Conservation (phyloP, 2,329 filamentous ascomycete species). For the Lachnellula subtilissima region DNA sequence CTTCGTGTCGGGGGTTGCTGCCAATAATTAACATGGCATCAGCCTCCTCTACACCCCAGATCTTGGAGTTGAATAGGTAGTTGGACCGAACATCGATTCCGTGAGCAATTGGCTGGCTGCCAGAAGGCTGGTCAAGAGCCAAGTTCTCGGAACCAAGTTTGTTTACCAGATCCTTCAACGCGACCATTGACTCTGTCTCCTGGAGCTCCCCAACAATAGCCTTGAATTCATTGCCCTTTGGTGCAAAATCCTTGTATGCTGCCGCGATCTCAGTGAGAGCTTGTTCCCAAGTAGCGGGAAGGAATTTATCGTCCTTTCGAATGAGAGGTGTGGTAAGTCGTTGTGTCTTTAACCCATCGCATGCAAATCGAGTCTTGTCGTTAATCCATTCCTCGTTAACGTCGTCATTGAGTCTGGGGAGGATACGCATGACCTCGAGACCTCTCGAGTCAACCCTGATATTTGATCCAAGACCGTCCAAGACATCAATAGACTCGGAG, state of each 20-base stretch:
- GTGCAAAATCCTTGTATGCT: conserved; percentile 73
- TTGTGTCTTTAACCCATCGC: conserved; percentile 94
- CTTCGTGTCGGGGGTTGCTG: conserved; percentile 93
- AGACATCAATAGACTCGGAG: conserved; percentile 90
- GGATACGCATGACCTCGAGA: conserved; percentile 89
- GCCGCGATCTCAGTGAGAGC: conserved; percentile 81
- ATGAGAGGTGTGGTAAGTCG: conserved; percentile 88
- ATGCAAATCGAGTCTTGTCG: conserved; percentile 95
- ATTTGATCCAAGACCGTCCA: conserved; percentile 88
- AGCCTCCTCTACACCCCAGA: conserved; percentile 89
- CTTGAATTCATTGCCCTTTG: conserved; percentile 93
- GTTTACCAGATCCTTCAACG: conserved; percentile 96
- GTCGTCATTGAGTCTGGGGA: conserved; percentile 92
- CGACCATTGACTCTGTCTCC: conserved; percentile 89
- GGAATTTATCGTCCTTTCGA: conserved; percentile 83
- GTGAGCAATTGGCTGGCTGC: conserved; percentile 79
- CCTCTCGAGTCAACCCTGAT: conserved; percentile 91
- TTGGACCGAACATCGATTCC: conserved; percentile 91
- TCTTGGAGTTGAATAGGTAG: conserved; percentile 94
- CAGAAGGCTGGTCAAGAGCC: conserved; percentile 82
- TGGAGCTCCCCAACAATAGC: conserved; percentile 84
- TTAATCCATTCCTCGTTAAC: conserved; percentile 99
- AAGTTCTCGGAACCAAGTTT: conserved; percentile 95
- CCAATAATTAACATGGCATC: conserved; percentile 89
- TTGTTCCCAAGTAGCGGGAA: conserved; percentile 93